Percentiles rank a stretch among this genome's conserved stretches.
These are phyloP conservation scores for Stylonectria norvegica DNA, from an alignment of 2,329 filamentous ascomycete species.

Conservation along the genomic window DNA sequence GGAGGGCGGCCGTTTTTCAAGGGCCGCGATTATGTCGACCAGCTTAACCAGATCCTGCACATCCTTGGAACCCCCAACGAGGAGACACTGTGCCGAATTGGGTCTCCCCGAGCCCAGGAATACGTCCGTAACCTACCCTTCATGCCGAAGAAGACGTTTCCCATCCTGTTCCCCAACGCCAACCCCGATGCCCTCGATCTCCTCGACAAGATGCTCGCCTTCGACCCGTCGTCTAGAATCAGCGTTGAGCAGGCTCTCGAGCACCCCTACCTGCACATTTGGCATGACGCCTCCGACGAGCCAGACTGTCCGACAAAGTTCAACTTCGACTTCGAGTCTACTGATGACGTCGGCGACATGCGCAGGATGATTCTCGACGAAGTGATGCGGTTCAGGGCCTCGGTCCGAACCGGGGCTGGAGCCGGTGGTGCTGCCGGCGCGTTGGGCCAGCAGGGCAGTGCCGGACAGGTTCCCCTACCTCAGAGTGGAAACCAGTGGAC, in stretches of 20 bases:
- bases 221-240: conserved; percentile 91
- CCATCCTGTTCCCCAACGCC: conserved; percentile 83
- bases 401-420: conserved; percentile 51
- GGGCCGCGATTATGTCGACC: conserved; percentile 97
- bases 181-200: conserved; percentile 95
- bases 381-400: conserved; percentile 77
- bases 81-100: conserved; percentile 88
- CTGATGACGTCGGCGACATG: conserved; percentile 94
- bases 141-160: conserved; percentile 93
- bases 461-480: conserved; percentile 52
- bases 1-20: conserved; percentile 99
- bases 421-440: conserved; percentile 29
- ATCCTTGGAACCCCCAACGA: conserved; percentile 96
- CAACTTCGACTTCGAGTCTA: conserved; percentile 97
- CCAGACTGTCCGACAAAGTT: conserved; percentile 90
- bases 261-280: conserved; percentile 94
- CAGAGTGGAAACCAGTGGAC: conserved; percentile 52
- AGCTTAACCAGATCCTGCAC: conserved; percentile 98
- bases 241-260: conserved; percentile 92
- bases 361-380: conserved; percentile 97
- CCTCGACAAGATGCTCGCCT: conserved; percentile 94
- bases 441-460: conserved; percentile 35
- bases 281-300: conserved; percentile 97
- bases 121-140: conserved; percentile 95
- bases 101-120: conserved; percentile 91